phyloP scores from a whole-genome alignment of 352 stramenopile genomes.

The Phytophthora agathidicida region DNA sequence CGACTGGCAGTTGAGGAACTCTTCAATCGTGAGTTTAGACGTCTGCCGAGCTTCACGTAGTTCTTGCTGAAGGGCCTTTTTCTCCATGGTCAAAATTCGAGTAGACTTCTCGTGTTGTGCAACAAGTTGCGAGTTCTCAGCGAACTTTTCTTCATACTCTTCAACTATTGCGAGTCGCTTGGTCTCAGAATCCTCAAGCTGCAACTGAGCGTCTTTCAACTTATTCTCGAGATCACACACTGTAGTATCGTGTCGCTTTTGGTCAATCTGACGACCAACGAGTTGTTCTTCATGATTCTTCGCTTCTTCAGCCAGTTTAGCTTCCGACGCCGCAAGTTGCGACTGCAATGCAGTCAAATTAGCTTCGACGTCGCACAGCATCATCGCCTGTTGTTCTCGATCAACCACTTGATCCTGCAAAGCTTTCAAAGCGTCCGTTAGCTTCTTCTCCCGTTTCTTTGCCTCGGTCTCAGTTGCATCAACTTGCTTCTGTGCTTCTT shows the following conservation, averaged over 20 bases:
- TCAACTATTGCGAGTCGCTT: not conserved
- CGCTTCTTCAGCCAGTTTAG: not conserved
- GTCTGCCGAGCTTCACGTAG: conserved; percentile 15
- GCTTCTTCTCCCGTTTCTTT: not conserved
- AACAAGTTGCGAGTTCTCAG: not conserved
- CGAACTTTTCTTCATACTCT: conserved; percentile 3
- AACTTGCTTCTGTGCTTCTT: conserved; percentile 3
- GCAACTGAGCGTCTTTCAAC: not conserved
- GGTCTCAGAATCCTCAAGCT: conserved; percentile 3
- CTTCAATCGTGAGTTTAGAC: conserved; percentile 11
- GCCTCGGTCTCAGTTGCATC: not conserved
- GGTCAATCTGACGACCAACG: conserved; percentile 1
- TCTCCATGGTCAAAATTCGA: conserved; percentile 14
- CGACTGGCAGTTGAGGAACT: conserved; percentile 22
- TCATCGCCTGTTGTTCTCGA: not conserved
- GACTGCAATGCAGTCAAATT: conserved; percentile 2
- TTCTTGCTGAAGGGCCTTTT: conserved; percentile 25
- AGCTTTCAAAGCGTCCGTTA: not conserved
- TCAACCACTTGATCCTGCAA: not conserved
- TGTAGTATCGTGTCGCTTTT: conserved; percentile 5
- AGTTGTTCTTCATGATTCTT: conserved; percentile 4
- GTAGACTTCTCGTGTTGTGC: conserved; percentile 16
- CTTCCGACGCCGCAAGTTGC: conserved; percentile 7
- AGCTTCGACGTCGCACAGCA: not conserved
- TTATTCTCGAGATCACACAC: conserved; percentile 9